A percentile compares a stretch with the other conserved stretches of the same genome.
Evolutionary conservation across 768 basidiomycete species (phyloP).

Genomic region (Serpula lacrymans): DNA sequence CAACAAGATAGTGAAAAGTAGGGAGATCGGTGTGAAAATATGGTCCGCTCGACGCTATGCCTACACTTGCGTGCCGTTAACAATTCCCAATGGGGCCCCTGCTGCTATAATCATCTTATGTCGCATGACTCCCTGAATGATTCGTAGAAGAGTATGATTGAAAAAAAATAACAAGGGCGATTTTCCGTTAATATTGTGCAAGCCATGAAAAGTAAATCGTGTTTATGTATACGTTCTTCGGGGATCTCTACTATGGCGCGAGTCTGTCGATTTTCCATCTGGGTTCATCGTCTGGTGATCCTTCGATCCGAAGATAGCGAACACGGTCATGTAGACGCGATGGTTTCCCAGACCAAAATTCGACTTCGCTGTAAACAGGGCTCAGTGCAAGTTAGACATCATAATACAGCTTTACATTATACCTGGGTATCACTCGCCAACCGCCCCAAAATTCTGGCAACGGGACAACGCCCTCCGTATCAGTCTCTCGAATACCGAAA

Average conservation of each 20-base stretch:
- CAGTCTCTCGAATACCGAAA: slow-evolving; percentile 46
- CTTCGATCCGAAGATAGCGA: slow-evolving; percentile 59
- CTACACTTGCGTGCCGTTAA: too few relatives aligned
- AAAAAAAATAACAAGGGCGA: too few relatives aligned
- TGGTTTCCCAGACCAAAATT: slow-evolving; percentile 98
- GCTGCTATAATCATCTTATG: too few relatives aligned
- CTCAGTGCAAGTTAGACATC: too few relatives aligned
- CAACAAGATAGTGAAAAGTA: slow-evolving; percentile 3
- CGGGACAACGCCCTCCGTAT: slow-evolving; percentile 49
- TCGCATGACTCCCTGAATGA: too few relatives aligned
- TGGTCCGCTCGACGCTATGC: too few relatives aligned
- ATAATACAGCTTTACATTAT: slow-evolving; percentile 5
- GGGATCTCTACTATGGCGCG: slow-evolving; percentile 56
- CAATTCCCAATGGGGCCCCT: too few relatives aligned
- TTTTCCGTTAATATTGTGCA: too few relatives aligned
- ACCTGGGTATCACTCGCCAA: slow-evolving; percentile 92
- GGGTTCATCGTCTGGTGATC: slow-evolving; percentile 44
- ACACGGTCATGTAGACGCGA: slow-evolving; percentile 91
- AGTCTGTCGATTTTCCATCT: slow-evolving; percentile 80
- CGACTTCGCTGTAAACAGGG: slow-evolving; percentile 71
- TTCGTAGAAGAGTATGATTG: too few relatives aligned
- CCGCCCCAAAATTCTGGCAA: slow-evolving; percentile 95
- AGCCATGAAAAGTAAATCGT: too few relatives aligned
- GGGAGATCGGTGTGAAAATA: too few relatives aligned
- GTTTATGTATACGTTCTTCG: too few relatives aligned